Evolutionary conservation across 2,329 filamentous ascomycete species (phyloP).

Genomic region (Trichophyton mentagrophytes): DNA sequence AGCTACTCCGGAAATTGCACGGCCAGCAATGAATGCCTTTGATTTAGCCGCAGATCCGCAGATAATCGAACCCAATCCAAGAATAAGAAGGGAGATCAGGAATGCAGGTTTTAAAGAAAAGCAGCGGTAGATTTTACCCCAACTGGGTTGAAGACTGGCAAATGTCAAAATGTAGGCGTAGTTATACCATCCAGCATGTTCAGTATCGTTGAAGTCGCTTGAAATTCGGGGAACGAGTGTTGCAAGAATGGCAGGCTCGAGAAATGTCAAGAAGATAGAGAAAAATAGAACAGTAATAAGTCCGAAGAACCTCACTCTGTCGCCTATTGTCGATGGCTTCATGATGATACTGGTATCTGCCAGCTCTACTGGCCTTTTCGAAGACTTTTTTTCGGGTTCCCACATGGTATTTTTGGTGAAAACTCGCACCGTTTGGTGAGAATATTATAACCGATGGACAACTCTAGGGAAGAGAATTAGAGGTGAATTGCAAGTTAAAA

Average conservation of each 20-base stretch:
- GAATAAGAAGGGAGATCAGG: constrained; percentile 27
- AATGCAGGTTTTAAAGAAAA: constrained; percentile 32
- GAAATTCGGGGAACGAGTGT: constrained; percentile 38
- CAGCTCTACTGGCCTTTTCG: not conserved
- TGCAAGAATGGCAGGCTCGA: constrained; percentile 26
- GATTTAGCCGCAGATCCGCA: constrained; percentile 28
- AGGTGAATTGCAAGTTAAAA: not conserved
- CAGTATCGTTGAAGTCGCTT: constrained; percentile 33
- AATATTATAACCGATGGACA: not conserved
- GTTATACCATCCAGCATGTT: constrained; percentile 38
- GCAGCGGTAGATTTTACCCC: constrained; percentile 33
- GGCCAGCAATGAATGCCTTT: constrained; percentile 26
- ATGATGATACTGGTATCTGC: not conserved
- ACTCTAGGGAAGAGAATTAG: no score
- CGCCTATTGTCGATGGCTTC: not conserved
- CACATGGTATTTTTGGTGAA: not conserved
- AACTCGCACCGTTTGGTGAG: not conserved
- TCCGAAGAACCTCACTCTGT: not conserved
- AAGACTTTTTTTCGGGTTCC: not conserved
- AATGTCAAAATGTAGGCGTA: constrained; percentile 33
- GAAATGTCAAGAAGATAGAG: not conserved
- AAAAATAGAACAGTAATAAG: not conserved
- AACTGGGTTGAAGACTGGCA: constrained; percentile 30
- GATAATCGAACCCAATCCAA: constrained; percentile 30
- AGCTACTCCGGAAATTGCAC: constrained; percentile 25